Evolutionary conservation across 2,329 filamentous ascomycete species (phyloP), one percentile per base, ranked within the genome.

Genomic region (Aplosporella prunicola): DNA sequence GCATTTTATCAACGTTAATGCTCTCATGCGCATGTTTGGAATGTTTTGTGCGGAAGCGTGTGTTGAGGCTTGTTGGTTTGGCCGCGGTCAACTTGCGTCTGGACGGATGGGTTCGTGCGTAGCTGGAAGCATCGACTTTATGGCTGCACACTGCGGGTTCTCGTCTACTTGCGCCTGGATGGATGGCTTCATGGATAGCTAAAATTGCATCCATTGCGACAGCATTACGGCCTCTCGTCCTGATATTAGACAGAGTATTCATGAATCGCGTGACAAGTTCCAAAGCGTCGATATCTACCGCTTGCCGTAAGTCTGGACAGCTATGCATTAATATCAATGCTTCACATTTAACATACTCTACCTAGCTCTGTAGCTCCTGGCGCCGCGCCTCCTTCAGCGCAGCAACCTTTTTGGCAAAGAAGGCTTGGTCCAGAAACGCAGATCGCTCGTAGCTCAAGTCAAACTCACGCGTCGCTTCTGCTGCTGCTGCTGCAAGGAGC

Each of bases 401-500:
- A 14, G 23, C 16, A 5, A 30, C 26, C n/a, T 31, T 13, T 9
- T 9, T 17, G 9, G 26, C 31, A 22, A 33, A 28, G 37, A 28
- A 39, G 10, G 25, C 18, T 5, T 30, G 17, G 20, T 39, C 37
- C 9, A 39, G 20, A 20, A 39, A 39, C 6, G 31, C 18, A 18
- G 37, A 39, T 25, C 23, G 37, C 30, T 34, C 24, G 10, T 23
- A 20, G 3, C 37, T 23, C 24, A 25, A 34, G 18, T 39, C 16
- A 15, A 39, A 39, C 17, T 22, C 17, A n/a, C n/a, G 16, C 24
- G 29, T 25, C 2, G 14, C 28, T n/a, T 26, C n/a, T 5, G 22
- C 35, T 32, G 27, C 15, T 14, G 26, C 17, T n/a, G 34, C 20
- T 25, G n/a, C 13, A n/a, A n/a, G n/a, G n/a, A n/a, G n/a, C n/a